Percentiles rank a stretch among this genome's conserved stretches.
phyloP scores from a whole-genome alignment of 139 green algal genomes.

The Chlorella sorokiniana region DNA sequence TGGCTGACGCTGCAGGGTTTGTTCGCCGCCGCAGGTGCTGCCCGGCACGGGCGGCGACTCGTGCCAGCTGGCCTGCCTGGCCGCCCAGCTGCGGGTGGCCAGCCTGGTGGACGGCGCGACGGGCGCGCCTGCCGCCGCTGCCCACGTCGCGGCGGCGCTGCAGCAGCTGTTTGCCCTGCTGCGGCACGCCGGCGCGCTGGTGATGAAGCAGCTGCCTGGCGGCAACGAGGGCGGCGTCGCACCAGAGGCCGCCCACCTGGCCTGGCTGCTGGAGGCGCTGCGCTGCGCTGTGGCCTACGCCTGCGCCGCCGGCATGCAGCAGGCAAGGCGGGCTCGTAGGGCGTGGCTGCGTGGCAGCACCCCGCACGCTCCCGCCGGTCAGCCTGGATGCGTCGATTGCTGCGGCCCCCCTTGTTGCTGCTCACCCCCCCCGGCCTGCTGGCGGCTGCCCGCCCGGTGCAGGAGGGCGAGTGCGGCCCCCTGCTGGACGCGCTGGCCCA shows the following conservation, averaged over 20 bases:
- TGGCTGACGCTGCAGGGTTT: no score
- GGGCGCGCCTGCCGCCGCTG: not conserved
- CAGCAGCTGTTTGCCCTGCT: not conserved
- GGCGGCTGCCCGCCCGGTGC: not conserved
- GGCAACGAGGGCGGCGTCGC: not conserved
- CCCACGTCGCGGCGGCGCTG: not conserved
- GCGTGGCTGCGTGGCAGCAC: not conserved
- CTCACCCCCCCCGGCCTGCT: no score
- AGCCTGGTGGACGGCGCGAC: not conserved
- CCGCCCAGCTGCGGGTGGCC: constrained; percentile 17
- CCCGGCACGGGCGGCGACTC: not conserved
- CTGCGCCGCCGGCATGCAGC: not conserved
- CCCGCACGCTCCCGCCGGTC: not conserved
- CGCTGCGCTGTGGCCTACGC: constrained; percentile 12
- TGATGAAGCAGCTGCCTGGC: not conserved
- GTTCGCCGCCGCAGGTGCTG: no score
- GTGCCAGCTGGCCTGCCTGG: constrained; percentile 30
- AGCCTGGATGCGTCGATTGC: no score
- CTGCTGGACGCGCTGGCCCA: not conserved
- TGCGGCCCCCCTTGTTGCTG: no score
- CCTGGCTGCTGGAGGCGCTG: constrained; percentile 24
- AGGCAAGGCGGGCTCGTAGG: not conserved
- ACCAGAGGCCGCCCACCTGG: not conserved
- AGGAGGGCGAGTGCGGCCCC: not conserved
- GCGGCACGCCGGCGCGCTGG: not conserved